phyloP scores from a whole-genome alignment of 2,329 filamentous ascomycete genomes.

The Colletotrichum sp. region DNA sequence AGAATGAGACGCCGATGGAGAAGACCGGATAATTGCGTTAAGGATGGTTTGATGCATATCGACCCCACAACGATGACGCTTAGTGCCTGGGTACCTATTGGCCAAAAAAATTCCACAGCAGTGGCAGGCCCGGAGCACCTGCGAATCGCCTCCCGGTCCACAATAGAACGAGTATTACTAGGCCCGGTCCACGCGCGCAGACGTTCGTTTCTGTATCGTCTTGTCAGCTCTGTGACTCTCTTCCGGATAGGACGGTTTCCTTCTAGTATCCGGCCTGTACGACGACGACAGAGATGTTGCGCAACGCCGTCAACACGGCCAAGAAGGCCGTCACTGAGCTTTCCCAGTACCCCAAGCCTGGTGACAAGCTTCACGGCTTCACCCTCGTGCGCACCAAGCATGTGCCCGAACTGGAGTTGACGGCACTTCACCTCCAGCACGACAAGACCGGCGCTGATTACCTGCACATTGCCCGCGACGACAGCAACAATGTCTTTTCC shows the following conservation, averaged over 20 bases:
- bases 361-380: constrained; percentile 91
- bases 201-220: neutral
- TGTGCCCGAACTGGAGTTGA: constrained; percentile 92
- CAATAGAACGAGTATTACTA: neutral
- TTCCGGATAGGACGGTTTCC: neutral
- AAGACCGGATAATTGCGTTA: constrained; percentile 4
- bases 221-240: neutral
- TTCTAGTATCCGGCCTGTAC: neutral
- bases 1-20: neutral
- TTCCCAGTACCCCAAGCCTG: constrained; percentile 76
- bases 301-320: constrained; percentile 52
- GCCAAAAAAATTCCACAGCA: neutral
- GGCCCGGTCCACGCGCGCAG: neutral
- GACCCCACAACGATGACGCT: constrained; percentile 20
- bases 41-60: constrained; percentile 13
- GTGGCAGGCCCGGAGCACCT: neutral
- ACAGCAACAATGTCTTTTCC: constrained; percentile 99
- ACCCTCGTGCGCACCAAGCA: constrained; percentile 88
- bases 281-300: constrained; percentile 48
- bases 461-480: constrained; percentile 91
- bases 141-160: neutral
- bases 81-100: neutral
- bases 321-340: constrained; percentile 77
- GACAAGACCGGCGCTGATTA: constrained; percentile 97
- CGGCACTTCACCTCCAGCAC: constrained; percentile 87